Evolutionary conservation across 2,329 filamentous ascomycete species (phyloP), one percentile per base, ranked within the genome.

Genomic region (Cordyceps cicadae): DNA sequence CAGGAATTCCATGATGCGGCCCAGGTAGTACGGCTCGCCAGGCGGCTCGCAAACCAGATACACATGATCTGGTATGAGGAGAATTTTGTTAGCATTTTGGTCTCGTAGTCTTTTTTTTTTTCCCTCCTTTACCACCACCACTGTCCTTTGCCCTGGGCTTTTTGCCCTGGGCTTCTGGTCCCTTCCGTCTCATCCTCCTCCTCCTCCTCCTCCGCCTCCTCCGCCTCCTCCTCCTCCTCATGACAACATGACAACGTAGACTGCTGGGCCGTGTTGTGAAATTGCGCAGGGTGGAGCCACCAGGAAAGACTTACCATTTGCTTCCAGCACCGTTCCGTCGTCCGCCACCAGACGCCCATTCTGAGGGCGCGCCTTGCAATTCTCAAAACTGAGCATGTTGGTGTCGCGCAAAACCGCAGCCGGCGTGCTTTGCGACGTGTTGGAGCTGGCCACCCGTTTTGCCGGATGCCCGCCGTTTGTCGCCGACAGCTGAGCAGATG

Each of bases 21-120:
- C 94, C 65, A 99, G 80, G 74, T 99, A 99, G 77, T 99, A 99
- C 60, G 94, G 94, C 76, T 99, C 94, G 58, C 94, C 94, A 17
- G 94, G 94, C 55, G 94, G 94, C 75, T 99, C 94, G 76, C 92
- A 97, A 65, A 99, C 89, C 64, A 97, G 85, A 79, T 97, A 99
- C 66, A 96, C 90, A 78, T 97, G 81, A 75, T 85, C 83, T 86
- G 21, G 15, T 29, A 9, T 14, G 32, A 53, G 24, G 3, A 24
- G 3, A 24, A 4, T 24, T 39, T 14, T n/a, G 19, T 61, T 12
- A 62, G 52, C 21, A 34, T 43, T 19, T 48, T 37, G 3, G 29
- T 29, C 29, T 29, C 7, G 5, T 29, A 1, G 3, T 29, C 29
- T 29, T 29, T 4, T 7, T 29, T 29, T 29, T 29, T 4, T 7